phyloP scores from a whole-genome alignment of 495 filamentous ascomycete species.

The Penicillium cosmopolitanum region DNA sequence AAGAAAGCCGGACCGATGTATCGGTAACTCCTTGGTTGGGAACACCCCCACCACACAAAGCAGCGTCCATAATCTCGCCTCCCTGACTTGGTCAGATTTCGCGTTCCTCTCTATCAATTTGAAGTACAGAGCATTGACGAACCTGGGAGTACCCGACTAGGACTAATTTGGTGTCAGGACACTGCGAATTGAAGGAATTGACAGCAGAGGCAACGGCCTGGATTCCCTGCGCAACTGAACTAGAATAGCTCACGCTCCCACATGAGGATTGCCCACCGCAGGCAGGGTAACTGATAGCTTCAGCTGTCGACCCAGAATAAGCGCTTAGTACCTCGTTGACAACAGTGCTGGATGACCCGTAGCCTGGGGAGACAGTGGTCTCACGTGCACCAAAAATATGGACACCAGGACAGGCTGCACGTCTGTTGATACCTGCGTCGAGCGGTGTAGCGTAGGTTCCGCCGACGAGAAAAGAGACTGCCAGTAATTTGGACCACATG shows the following conservation, averaged over 20 bases:
- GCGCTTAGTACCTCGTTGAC: conserved; percentile 52
- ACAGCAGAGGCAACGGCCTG: conserved; percentile 57
- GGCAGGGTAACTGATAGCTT: conserved; percentile 63
- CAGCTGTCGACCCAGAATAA: conserved; percentile 54
- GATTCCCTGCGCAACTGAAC: conserved; percentile 55
- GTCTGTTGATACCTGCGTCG: conserved; percentile 24
- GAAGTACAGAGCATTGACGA: neutral
- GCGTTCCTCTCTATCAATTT: neutral
- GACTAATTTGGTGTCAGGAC: conserved; percentile 61
- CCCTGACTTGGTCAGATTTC: conserved; percentile 43
- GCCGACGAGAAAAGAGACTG: conserved; percentile 22
- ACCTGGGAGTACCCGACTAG: conserved; percentile 66
- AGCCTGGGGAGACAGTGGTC: conserved; percentile 59
- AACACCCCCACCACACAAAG: conserved; percentile 63
- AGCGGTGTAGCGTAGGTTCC: conserved; percentile 22
- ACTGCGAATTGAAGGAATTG: conserved; percentile 54
- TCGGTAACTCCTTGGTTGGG: conserved; percentile 53
- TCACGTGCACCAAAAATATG: conserved; percentile 69
- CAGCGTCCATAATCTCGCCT: conserved; percentile 66
- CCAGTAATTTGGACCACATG: conserved; percentile 18
- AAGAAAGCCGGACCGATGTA: conserved; percentile 49
- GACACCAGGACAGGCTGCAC: conserved; percentile 47
- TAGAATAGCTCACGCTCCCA: conserved; percentile 56
- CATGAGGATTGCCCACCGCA: conserved; percentile 57
- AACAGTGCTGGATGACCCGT: conserved; percentile 53